Base-by-base conservation (phyloP, 1,139 yeast genomes). In the Magnusiomyces suaveolens region DNA sequence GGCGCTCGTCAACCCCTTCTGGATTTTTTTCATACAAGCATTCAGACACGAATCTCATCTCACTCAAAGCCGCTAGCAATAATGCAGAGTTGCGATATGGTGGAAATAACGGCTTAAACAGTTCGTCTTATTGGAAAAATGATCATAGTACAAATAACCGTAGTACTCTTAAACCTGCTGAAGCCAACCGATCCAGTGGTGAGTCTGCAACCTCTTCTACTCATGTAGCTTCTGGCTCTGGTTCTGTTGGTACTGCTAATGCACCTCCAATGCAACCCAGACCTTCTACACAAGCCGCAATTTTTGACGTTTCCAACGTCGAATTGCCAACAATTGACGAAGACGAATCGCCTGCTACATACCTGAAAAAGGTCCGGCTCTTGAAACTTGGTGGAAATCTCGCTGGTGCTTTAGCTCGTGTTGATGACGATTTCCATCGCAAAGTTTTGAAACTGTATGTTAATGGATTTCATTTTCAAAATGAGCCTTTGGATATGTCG, bases 401-500 rank as follows among this genome's bases (percentile, higher is more conserved):
- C 2, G 72, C 76, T 0, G 66, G 72, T 0, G 63, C 74, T 3
- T 64, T 79, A 32, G 66, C 78, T 2, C 62, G 64, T 24, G 65
- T 67, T 12, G 72, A 71, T 50, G 69, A 70, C 26, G 63, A 57
- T 1, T 77, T 75, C 56, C 64, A 68, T 55, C 63, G 63, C 21
- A 60, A 62, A 1, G 75, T 77, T 36, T 61, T 81, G 53, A 63
- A 67, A 23, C 60, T 63, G 33, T 80, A 70, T 59, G 59, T 68
- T 4, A 64, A 69, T 33, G 69, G 64, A 29, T 80, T 81, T 62
- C 72, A 78, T 54, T 81, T 83, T 56, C 51, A 61, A 1, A 71
- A 71, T 25, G 78, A 78, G 56, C 84, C 89, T 0, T 63, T 84
- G 18, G 90, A 84, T 62, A 71, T 84, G 60, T 75, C 88, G 0